A percentile compares a stretch with the other conserved stretches of the same genome.
These are phyloP conservation scores for Leccinum subtestaceum DNA, from an alignment of 768 basidiomycete genomes.

Conservation along the genomic window DNA sequence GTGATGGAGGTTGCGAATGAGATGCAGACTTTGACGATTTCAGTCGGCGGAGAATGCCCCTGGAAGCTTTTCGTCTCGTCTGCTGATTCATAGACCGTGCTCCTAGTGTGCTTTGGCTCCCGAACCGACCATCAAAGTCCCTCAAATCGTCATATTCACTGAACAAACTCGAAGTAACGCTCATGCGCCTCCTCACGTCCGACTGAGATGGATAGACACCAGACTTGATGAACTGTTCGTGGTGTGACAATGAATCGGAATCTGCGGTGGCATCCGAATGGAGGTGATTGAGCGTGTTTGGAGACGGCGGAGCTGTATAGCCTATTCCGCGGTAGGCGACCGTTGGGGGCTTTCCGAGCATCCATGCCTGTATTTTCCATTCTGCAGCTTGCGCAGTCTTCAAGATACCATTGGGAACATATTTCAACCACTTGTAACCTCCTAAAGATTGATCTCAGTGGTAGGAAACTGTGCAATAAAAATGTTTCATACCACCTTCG, in stretches of 20 bases:
- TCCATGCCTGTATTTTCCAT: conserved; percentile 96
- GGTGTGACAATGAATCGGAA: conserved; percentile 19
- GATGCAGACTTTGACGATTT: conserved; percentile 44
- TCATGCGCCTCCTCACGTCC: conserved; percentile 57
- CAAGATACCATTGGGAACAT: conserved; percentile 88
- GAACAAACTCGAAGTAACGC: conserved; percentile 67
- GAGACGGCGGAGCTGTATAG: conserved; percentile 51
- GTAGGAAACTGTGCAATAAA: neutral
- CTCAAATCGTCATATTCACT: conserved; percentile 87
- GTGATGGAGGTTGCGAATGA: conserved; percentile 45
- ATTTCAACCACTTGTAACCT: conserved; percentile 96
- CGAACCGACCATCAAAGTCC: conserved; percentile 85
- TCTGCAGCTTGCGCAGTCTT: conserved; percentile 96
- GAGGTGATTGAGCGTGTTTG: conserved; percentile 28
- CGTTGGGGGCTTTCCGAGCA: conserved; percentile 92
- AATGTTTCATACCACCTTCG: conserved; percentile 67
- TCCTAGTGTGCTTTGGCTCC: conserved; percentile 73
- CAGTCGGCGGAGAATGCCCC: conserved; percentile 63
- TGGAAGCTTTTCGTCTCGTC: conserved; percentile 58
- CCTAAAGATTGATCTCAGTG: conserved; percentile 38
- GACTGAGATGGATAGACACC: conserved; percentile 30
- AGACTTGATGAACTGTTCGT: conserved; percentile 18
- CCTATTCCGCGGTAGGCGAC: conserved; percentile 85
- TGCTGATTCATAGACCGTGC: conserved; percentile 38
- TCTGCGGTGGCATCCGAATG: conserved; percentile 22